Conservation (phyloP, 768 basidiomycete species). For the Favolaschia claudopus region DNA sequence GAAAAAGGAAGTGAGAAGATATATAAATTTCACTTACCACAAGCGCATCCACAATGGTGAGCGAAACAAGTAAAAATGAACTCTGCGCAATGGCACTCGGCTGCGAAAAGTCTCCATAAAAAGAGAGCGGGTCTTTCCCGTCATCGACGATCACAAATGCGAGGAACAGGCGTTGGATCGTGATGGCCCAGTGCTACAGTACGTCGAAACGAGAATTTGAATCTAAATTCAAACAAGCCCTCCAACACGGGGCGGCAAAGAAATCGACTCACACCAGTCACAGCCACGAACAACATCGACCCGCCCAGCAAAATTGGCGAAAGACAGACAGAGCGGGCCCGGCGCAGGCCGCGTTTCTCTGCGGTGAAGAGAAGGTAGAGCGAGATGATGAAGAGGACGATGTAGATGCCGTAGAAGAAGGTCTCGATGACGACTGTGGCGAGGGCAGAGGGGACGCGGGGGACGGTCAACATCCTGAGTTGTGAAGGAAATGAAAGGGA, state of each 20-base stretch:
- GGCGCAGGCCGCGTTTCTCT: neutral
- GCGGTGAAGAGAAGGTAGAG: conserved; percentile 11
- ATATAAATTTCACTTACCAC: neutral
- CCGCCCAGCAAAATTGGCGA: conserved; percentile 17
- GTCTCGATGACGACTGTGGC: conserved; percentile 18
- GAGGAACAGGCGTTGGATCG: conserved; percentile 6
- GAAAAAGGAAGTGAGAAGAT: neutral
- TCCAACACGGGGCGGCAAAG: too few relatives aligned
- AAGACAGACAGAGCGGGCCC: conserved; percentile 3
- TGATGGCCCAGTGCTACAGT: conserved; percentile 6
- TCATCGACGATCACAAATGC: neutral
- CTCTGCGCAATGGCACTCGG: neutral
- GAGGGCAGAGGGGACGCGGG: conserved; percentile 9
- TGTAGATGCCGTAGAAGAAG: conserved; percentile 17
- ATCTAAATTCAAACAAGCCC: neutral
- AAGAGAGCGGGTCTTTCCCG: neutral
- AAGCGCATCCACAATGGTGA: conserved; percentile 2
- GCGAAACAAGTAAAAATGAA: neutral
- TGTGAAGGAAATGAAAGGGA: too few relatives aligned
- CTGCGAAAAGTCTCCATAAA: conserved; percentile 11
- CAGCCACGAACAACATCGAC: neutral
- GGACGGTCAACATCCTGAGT: conserved; percentile 21
- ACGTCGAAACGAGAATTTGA: neutral
- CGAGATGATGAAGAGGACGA: conserved; percentile 7
- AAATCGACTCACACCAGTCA: conserved; percentile 6